Conservation (phyloP, 768 basidiomycete species). For the Leccinum rimulosum region DNA sequence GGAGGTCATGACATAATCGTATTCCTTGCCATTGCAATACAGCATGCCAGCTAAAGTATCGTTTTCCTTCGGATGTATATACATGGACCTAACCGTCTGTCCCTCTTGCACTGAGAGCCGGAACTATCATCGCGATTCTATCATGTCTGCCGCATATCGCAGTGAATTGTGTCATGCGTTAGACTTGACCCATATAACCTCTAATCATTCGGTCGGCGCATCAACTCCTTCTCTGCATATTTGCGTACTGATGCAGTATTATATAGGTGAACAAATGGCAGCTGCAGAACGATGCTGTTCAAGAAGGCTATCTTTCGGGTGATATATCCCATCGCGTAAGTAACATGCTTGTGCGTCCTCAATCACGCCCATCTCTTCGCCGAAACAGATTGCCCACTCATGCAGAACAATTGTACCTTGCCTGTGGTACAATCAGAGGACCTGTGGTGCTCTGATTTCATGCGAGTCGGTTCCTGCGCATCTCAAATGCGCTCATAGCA, state of each 20-base stretch:
- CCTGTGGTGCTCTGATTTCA: conserved; percentile 1
- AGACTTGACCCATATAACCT: background rate
- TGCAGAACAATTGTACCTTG: background rate
- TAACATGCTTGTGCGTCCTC: background rate
- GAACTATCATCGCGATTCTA: background rate
- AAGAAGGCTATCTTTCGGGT: background rate
- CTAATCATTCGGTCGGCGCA: background rate
- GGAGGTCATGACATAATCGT: background rate
- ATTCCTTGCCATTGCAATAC: background rate
- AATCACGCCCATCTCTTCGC: background rate
- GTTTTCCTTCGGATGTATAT: background rate
- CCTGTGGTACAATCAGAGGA: background rate
- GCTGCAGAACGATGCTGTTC: background rate
- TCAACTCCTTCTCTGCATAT: background rate
- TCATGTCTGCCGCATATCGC: background rate
- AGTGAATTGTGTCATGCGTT: conserved; percentile 3
- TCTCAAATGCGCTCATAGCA: background rate
- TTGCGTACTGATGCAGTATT: background rate
- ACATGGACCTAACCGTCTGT: background rate
- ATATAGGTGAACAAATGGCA: background rate
- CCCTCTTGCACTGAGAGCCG: background rate
- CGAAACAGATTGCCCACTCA: background rate
- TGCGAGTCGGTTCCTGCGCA: background rate
- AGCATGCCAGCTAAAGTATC: background rate
- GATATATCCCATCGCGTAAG: background rate